These are phyloP conservation scores for Rhododendron simsii DNA, from an alignment of 148 eudicot genomes.

Conservation along the genomic window DNA sequence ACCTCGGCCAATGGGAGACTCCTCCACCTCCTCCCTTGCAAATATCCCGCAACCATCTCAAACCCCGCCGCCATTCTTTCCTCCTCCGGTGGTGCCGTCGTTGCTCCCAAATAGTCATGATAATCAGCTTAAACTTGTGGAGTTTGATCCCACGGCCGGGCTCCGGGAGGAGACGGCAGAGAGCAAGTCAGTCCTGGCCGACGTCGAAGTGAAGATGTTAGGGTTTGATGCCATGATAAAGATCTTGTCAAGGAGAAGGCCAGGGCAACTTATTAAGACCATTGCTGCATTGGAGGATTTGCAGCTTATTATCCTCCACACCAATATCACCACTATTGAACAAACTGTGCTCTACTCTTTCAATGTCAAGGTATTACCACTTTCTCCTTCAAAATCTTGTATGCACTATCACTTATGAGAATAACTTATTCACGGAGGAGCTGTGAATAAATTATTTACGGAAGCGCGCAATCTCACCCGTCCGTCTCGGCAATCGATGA, in stretches of 20 bases:
- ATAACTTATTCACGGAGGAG: too few species aligned
- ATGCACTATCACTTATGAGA: too few species aligned
- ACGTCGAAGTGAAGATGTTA: conserved; percentile 80
- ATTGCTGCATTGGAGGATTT: conserved; percentile 84
- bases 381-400: background rate
- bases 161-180: conserved; percentile 62
- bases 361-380: conserved; percentile 68
- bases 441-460: too few species aligned
- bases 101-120: conserved; percentile 15
- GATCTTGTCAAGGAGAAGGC: conserved; percentile 78
- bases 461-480: too few species aligned
- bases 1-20: conserved; percentile 26
- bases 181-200: conserved; percentile 82
- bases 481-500: too few species aligned
- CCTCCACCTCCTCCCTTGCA: conserved; percentile 34
- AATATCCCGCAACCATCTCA: conserved; percentile 18
- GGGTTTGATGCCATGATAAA: conserved; percentile 91
- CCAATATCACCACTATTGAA: conserved; percentile 90
- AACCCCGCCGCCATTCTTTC: conserved; percentile 25
- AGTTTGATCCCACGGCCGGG: conserved; percentile 33
- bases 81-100: conserved; percentile 19
- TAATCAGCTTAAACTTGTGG: conserved; percentile 20
- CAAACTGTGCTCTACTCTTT: conserved; percentile 97
- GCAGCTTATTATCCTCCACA: conserved; percentile 77
- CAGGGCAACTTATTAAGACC: conserved; percentile 72